Conservation (phyloP, 345 rosid genomes). For the Melaleuca alternifolia region DNA sequence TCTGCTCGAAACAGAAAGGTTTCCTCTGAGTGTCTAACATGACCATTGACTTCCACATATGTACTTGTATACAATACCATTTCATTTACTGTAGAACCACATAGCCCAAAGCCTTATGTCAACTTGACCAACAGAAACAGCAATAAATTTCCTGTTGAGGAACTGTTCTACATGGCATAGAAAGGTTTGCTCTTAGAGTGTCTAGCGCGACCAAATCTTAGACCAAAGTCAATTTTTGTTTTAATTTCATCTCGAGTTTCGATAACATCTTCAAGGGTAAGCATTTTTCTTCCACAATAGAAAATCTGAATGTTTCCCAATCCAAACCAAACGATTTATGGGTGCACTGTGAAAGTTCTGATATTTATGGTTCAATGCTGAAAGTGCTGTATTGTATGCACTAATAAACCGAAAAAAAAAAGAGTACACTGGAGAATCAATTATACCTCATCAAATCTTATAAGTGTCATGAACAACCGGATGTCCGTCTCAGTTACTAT, state of each 20-base stretch:
- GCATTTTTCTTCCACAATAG: neutral
- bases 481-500: conserved; percentile 65
- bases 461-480: conserved; percentile 66
- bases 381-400: neutral
- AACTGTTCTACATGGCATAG: neutral
- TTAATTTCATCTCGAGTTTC: neutral
- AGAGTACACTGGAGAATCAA: neutral
- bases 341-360: neutral
- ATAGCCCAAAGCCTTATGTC: neutral
- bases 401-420: neutral
- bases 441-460: conserved; percentile 91
- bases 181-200: neutral
- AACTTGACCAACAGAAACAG: neutral
- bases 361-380: neutral
- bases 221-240: neutral
- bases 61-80: neutral
- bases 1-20: neutral
- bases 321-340: neutral
- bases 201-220: neutral
- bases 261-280: neutral
- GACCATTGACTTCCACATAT: neutral
- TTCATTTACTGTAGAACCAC: neutral
- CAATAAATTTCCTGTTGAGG: no score
- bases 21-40: neutral
- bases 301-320: neutral